Conservation (phyloP, 441 rosid species). For the Syzygium syzygioides region DNA sequence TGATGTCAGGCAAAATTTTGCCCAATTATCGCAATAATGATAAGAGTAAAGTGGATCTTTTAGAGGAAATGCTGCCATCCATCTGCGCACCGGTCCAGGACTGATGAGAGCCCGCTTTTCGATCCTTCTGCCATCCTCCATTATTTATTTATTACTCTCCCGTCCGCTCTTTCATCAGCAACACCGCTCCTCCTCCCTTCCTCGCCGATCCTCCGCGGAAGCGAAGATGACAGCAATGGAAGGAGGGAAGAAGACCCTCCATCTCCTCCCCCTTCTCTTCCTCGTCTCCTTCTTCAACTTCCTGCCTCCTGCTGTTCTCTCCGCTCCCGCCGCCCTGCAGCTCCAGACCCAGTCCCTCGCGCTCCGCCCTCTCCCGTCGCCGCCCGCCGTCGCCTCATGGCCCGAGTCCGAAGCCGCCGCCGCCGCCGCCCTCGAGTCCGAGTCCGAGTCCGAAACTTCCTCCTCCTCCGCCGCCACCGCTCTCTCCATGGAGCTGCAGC, state of each 20-base stretch:
- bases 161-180: neutral
- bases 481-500: slow-evolving; percentile 44
- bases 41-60: neutral
- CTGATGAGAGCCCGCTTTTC: neutral
- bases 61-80: neutral
- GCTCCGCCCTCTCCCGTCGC: slow-evolving; percentile 41
- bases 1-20: neutral
- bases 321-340: neutral
- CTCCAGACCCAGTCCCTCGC: slow-evolving; percentile 36
- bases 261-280: neutral
- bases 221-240: neutral
- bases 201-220: neutral
- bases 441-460: slow-evolving; percentile 7
- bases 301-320: neutral
- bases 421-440: slow-evolving; percentile 17
- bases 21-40: neutral
- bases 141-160: neutral
- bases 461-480: neutral
- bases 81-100: neutral
- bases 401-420: slow-evolving; percentile 23
- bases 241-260: neutral
- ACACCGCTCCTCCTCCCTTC: neutral
- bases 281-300: neutral
- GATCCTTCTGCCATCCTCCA: neutral
- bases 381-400: slow-evolving; percentile 32